Evolutionary conservation across 176 grass and related monocot genomes (phyloP), one percentile per base, ranked within the genome.

Genomic region (Avena eriantha): DNA sequence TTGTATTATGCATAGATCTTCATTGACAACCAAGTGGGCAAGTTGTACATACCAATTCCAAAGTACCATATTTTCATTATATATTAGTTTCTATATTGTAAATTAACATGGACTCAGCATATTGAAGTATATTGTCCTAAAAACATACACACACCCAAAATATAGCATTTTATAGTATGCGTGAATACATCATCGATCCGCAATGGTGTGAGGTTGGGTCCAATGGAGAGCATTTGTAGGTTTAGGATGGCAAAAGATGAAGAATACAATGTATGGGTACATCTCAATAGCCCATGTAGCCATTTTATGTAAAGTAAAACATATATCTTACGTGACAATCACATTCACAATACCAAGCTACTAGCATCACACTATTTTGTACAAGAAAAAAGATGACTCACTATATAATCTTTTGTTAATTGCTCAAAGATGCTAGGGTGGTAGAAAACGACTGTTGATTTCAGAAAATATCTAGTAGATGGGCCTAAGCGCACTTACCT

Each of bases 201-300:
- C 53, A 45, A 3, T 66, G 53, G 1, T 21, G 16, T 80, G 53
- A 71, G n/a, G 13, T 3, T 69, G 10, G 45, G 56, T 57, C 77
- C 1, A 10, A 4, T 65, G 1, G 1, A 56, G 3, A 12, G 56
- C 67, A 12, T 56, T 82, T 58, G 66, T 56, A 54, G 46, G 63
- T 79, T 57, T 15, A 54, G 10, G 53, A 14, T 46, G 8, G 55
- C 8, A 6, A 54, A 11, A 29, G 1, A 8, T 24, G 26, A 53
- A 67, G 3, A 26, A 22, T n/a, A 3, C n/a, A 43, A 18, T 3
- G 11, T 1, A 0, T 0, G 6, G 4, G 1, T 13, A 39, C 78
- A 43, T n/a, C 2, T 2, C 9, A 87, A 87, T 82, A 88, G 68
- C 69, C 73, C 29, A 29, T 7, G 35, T 36, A 41, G 17, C 8